phyloP scores from a whole-genome alignment of 345 rosid species.

The Arabis alpina region DNA sequence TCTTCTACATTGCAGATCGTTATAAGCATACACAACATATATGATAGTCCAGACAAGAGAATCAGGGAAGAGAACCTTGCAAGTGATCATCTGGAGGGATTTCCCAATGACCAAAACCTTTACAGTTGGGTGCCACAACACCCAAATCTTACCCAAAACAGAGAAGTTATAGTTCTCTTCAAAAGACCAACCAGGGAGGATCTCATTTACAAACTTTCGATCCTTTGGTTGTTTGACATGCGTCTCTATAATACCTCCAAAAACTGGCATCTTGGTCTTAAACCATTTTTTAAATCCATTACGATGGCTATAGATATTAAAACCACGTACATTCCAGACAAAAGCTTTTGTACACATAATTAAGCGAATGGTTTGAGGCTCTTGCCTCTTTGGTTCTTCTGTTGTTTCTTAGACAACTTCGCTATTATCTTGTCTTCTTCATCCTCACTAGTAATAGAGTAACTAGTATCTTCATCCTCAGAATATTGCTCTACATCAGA shows the following conservation, averaged over 20 bases:
- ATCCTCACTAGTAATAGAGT: too few species aligned
- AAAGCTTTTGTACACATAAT: too few species aligned
- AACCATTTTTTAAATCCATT: too few species aligned
- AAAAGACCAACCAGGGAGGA: background rate
- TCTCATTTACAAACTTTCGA: background rate
- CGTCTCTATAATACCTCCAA: background rate
- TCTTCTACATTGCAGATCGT: background rate
- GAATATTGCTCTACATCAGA: too few species aligned
- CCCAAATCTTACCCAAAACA: background rate
- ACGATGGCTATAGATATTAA: too few species aligned
- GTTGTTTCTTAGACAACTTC: too few species aligned
- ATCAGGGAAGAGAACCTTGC: rapidly evolving
- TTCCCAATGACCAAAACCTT: background rate
- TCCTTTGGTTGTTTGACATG: background rate
- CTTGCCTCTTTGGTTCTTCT: too few species aligned
- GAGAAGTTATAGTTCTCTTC: background rate
- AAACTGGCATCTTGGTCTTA: background rate
- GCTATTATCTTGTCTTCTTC: too few species aligned
- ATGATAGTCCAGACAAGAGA: background rate
- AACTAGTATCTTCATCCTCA: too few species aligned
- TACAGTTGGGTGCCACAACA: background rate
- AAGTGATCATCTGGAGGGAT: background rate
- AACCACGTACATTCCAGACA: too few species aligned
- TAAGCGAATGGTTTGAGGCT: too few species aligned
- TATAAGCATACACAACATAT: background rate